phyloP scores from a whole-genome alignment of 352 stramenopile genomes.

The Pythium plurisporium region DNA sequence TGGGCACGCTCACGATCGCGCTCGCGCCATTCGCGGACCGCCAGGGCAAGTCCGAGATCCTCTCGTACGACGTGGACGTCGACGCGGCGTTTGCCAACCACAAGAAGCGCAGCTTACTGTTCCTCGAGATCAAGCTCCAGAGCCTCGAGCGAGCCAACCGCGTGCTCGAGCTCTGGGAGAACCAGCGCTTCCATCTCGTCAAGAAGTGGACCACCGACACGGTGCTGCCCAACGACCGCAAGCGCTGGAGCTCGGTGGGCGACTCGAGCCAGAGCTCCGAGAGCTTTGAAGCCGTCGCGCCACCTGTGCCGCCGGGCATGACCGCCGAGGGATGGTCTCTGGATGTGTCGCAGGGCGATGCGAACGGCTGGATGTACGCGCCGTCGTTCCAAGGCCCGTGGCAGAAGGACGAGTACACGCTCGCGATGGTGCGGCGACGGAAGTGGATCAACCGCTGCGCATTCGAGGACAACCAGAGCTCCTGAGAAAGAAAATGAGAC shows the following conservation, averaged over 20 bases:
- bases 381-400: conserved; percentile 69
- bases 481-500: neutral
- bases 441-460: conserved; percentile 82
- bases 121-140: conserved; percentile 72
- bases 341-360: conserved; percentile 71
- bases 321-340: conserved; percentile 69
- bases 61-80: conserved; percentile 65
- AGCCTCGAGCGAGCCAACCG: conserved; percentile 52
- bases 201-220: conserved; percentile 73
- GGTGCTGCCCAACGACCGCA: conserved; percentile 53
- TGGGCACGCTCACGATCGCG: conserved; percentile 51
- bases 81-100: conserved; percentile 45
- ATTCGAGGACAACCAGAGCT: conserved; percentile 2
- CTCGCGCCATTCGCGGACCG: conserved; percentile 47
- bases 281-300: conserved; percentile 63
- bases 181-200: conserved; percentile 73
- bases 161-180: conserved; percentile 80
- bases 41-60: conserved; percentile 35
- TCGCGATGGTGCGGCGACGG: conserved; percentile 71
- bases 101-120: conserved; percentile 63
- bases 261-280: conserved; percentile 59
- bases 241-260: conserved; percentile 61
- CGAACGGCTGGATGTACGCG: conserved; percentile 84
- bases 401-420: conserved; percentile 69
- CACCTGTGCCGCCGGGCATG: conserved; percentile 49